phyloP scores from a whole-genome alignment of 169 alveolate genomes.

The Theileria sp. region DNA sequence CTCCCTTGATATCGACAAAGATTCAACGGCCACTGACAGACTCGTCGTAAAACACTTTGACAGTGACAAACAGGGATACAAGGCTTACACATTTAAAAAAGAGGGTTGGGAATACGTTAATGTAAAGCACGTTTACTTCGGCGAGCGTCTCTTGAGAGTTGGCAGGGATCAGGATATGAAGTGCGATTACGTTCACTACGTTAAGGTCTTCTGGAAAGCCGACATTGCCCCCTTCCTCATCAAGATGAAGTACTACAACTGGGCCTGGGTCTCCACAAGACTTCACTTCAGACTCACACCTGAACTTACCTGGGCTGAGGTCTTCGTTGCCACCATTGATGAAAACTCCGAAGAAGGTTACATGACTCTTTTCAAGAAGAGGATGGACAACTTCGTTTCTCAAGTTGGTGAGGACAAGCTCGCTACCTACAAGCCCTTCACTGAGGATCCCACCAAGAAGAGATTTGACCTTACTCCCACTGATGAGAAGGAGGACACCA shows the following conservation, averaged over 20 bases:
- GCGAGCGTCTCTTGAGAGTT: conserved; percentile 1
- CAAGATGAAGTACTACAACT: background rate
- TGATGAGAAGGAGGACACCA: conserved; percentile 3
- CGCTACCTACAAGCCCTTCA: conserved; percentile 9
- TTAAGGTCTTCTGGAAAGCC: conserved; percentile 16
- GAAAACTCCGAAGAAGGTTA: background rate
- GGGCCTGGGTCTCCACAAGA: background rate
- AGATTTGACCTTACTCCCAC: background rate
- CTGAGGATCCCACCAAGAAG: background rate
- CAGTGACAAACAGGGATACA: conserved; percentile 3
- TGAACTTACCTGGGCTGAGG: conserved; percentile 11
- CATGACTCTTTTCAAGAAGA: background rate
- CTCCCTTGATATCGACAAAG: conserved; percentile 12
- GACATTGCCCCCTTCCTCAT: background rate
- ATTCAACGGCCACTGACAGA: background rate
- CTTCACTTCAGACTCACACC: conserved; percentile 8
- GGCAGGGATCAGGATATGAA: background rate
- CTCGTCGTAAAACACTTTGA: background rate
- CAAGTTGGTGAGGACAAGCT: background rate
- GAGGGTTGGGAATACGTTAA: background rate
- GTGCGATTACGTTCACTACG: background rate
- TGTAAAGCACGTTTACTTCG: conserved; percentile 3
- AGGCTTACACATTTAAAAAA: background rate
- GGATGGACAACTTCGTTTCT: conserved; percentile 1
- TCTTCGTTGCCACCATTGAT: background rate